A percentile compares a stretch with the other conserved stretches of the same genome.
Conservation (phyloP, 257 asterid genomes). For the Solanum paucissectum region DNA sequence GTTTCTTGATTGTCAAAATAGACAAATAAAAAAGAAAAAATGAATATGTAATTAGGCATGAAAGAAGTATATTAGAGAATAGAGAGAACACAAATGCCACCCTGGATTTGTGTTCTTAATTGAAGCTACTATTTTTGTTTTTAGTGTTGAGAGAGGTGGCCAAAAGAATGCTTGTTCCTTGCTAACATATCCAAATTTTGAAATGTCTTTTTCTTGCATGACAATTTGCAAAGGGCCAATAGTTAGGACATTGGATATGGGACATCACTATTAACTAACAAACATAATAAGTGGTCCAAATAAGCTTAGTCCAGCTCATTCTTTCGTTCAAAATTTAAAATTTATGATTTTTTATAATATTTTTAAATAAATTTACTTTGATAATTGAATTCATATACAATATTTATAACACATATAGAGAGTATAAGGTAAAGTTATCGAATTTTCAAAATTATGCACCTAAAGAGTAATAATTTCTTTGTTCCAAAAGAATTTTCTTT, state of each 20-base stretch:
- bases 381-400: too few species aligned
- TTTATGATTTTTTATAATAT: too few species aligned
- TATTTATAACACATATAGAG: too few species aligned
- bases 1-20: too few species aligned
- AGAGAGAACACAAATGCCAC: neutral
- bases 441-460: too few species aligned
- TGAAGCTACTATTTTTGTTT: neutral
- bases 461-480: too few species aligned
- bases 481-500: too few species aligned
- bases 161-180: neutral
- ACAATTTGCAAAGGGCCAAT: neutral
- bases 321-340: neutral
- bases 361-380: too few species aligned
- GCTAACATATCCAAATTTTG: neutral
- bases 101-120: neutral
- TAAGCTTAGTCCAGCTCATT: neutral
- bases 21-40: rapidly evolving
- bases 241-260: neutral
- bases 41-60: rapidly evolving
- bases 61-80: too few species aligned
- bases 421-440: too few species aligned
- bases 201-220: neutral
- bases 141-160: neutral
- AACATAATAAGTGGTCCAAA: neutral
- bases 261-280: neutral